A percentile compares a stretch with the other conserved stretches of the same genome.
Evolutionary conservation across 2,329 filamentous ascomycete genomes (phyloP).

Genomic region (Penicillium sp.): DNA sequence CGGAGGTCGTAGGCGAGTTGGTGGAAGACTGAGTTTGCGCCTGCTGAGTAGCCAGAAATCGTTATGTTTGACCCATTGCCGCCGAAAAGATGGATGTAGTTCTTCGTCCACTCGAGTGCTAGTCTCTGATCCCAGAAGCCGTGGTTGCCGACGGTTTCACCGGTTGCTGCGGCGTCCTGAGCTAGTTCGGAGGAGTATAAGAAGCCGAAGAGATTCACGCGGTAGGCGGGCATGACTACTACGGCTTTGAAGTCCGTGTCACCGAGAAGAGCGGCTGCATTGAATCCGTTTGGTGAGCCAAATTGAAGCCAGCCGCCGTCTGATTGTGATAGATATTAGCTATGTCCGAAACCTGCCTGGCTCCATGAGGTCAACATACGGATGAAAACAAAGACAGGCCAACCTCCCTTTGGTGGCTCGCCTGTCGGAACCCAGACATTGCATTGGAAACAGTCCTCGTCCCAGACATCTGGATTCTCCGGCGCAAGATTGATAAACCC

Average conservation of each 20-base stretch:
- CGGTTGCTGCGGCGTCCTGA: conserved; percentile 41
- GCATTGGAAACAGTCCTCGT: conserved; percentile 61
- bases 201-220: conserved; percentile 62
- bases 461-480: conserved; percentile 37
- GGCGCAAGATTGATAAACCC: conserved; percentile 32
- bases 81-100: conserved; percentile 57
- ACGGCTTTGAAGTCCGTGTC: conserved; percentile 56
- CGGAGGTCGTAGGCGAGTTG: conserved; percentile 62
- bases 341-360: not conserved
- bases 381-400: conserved; percentile 64
- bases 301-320: conserved; percentile 63
- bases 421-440: conserved; percentile 61
- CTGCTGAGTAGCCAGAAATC: conserved; percentile 61
- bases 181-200: conserved; percentile 55
- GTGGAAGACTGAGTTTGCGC: conserved; percentile 61
- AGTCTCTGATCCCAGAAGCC: conserved; percentile 63
- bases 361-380: conserved; percentile 43
- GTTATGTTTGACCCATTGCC: conserved; percentile 58
- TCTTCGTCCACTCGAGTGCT: conserved; percentile 60
- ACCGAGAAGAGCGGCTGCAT: conserved; percentile 51
- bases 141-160: conserved; percentile 52
- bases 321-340: conserved; percentile 21
- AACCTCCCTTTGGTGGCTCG: conserved; percentile 49
- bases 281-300: conserved; percentile 55
- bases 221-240: conserved; percentile 60